Percentiles rank a stretch among this genome's conserved stretches.
Conservation (phyloP, 1,284 basidiomycete species). For the Ustilago shanxiensis region DNA sequence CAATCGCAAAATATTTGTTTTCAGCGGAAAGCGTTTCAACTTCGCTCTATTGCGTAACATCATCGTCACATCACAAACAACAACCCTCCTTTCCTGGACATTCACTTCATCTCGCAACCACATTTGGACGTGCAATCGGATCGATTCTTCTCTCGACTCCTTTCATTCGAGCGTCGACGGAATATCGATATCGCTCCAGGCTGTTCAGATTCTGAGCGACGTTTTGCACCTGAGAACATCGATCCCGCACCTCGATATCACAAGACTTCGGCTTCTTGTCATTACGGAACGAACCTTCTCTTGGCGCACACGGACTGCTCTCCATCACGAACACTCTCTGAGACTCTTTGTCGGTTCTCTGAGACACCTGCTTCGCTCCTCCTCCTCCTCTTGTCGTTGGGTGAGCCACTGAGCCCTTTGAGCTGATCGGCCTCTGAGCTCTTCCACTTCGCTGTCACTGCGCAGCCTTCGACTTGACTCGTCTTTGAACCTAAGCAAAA, state of each 20-base stretch:
- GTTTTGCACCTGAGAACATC: conserved; percentile 26
- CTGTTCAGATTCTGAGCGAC: conserved; percentile 22
- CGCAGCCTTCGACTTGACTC: conserved; percentile 3
- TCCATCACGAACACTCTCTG: conserved; percentile 12
- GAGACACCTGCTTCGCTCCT: conserved; percentile 12
- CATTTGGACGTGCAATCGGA: neutral
- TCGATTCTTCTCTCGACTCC: neutral
- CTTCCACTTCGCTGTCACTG: neutral
- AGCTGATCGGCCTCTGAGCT: conserved; percentile 35
- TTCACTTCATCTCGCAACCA: neutral
- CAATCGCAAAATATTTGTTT: conserved; percentile 3
- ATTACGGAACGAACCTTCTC: neutral
- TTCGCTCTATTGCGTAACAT: no score
- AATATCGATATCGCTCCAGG: neutral
- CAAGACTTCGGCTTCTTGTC: conserved; percentile 14
- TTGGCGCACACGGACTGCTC: neutral
- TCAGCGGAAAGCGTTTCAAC: neutral
- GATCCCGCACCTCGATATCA: conserved; percentile 1
- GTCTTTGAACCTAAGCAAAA: conserved; percentile 11
- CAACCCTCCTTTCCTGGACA: conserved; percentile 6
- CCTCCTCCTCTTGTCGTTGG: conserved; percentile 16
- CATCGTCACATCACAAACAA: conserved; percentile 2
- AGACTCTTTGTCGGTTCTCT: conserved; percentile 25
- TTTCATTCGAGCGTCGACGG: conserved; percentile 18
- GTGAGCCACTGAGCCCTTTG: conserved; percentile 40